Base-by-base conservation (phyloP, 148 eudicot species). In the Fagopyrum esculentum region DNA sequence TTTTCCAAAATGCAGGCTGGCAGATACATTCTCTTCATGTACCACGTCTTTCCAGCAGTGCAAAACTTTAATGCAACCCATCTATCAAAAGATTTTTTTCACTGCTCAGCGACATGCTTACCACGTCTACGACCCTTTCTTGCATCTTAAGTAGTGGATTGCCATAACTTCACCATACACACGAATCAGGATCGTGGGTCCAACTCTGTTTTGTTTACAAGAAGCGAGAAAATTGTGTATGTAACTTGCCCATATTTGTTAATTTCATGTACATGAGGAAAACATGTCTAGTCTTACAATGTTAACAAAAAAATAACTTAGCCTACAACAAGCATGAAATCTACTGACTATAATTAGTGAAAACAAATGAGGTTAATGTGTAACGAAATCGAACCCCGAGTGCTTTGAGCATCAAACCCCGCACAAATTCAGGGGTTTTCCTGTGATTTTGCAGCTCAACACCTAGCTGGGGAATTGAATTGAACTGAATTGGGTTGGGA, bases 311-410 rank as follows among this genome's bases (percentile, higher is more conserved):
- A 12, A 12, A 12, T 57, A 7, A 35, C 45, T 63, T 63, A 10
- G 45, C 70, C 70, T 64, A 64, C 45, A 64, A 64, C 45, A 35
- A 35, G 4, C 16, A 64, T 64, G 70, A 64, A 64, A 11, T 40
- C 45, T 64, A 64, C 9, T 66, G 71, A 0, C 71, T 66, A 66
- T 66, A 66, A 40, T 66, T 40, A 66, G 71, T 66, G 46, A 64
- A 13, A 66, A 66, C 43, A 46, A 43, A 66, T 66, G 45, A 13
- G 40, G 71, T 66, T 66, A 66, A 40, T 13, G n/a, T 15, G 11
- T 5, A 30, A 29, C 45, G 16, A 22, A 35, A 2, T 60, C 43
- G 13, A 66, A 2, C 47, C 46, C 47, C 47, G 47, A 66, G 71
- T 13, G 71, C 71, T 35, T 40, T 35, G 70, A 64, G n/a, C 70